phyloP scores from a whole-genome alignment of 257 asterid species.

The Nyctanthes arbortristis region DNA sequence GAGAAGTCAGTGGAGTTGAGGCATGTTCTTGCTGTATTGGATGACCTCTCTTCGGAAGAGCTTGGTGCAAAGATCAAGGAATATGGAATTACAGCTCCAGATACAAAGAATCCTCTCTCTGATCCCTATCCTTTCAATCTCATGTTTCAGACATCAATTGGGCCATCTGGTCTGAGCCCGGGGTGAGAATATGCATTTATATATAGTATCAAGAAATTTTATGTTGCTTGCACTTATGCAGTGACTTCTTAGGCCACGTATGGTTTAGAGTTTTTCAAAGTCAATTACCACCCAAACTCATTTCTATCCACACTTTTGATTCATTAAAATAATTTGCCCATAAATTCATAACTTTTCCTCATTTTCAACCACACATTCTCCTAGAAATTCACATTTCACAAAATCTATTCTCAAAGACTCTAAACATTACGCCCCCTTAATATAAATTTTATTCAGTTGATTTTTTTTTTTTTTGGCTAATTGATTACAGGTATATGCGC shows the following conservation, averaged over 20 bases:
- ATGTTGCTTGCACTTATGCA: neutral
- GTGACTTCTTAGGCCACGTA: neutral
- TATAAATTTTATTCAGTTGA: too few species aligned
- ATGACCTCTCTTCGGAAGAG: conserved; percentile 63
- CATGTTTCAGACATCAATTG: conserved; percentile 81
- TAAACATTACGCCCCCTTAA: too few species aligned
- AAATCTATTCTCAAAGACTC: too few species aligned
- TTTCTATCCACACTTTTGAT: too few species aligned
- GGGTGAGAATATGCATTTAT: conserved; percentile 48
- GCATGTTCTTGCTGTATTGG: conserved; percentile 72
- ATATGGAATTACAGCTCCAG: conserved; percentile 76
- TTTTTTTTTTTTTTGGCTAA: conserved; percentile 10
- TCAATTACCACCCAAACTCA: too few species aligned
- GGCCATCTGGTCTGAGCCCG: conserved; percentile 67
- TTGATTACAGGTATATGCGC: conserved; percentile 66
- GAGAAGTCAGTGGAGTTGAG: conserved; percentile 53
- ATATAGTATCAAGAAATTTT: neutral
- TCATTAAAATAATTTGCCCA: too few species aligned
- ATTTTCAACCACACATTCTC: too few species aligned
- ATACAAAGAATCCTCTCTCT: conserved; percentile 65
- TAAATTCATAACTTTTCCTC: too few species aligned
- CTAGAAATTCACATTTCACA: too few species aligned
- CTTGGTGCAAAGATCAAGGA: conserved; percentile 75
- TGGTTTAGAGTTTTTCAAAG: conserved; percentile 14
- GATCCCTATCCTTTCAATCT: conserved; percentile 81